Base-by-base conservation (phyloP, 352 stramenopile species). In the Phytophthora fragariaefolia region DNA sequence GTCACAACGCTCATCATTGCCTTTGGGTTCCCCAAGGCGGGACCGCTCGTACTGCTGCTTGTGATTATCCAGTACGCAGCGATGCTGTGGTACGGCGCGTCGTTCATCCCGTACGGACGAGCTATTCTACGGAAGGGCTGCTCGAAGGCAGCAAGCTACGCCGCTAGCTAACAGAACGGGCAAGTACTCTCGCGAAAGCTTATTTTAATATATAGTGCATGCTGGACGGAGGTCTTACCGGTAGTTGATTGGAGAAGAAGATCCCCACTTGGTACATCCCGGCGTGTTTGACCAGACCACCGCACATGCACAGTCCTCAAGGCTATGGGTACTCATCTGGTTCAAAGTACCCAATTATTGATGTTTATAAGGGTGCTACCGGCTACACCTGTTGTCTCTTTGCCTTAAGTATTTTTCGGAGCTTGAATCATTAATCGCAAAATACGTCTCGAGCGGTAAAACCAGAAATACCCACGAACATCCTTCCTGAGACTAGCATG, bases 21-120 rank as follows among this genome's bases (percentile, higher is more conserved):
- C 17, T 83, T 92, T 54, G 82, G 80, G 15, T 92, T 93, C 55
- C 80, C 84, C 6, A 81, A 81, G 57, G 83, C 85, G 4, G 84
- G 79, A 0, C 80, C 79, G 2, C 73, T 95, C 23, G 82, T 93
- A 27, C 68, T 95, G 55, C 40, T 93, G 8, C 59, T 93, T 18
- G 83, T 95, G 27, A 83, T 91, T 58, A 67, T 91, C 32, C 87
- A 95, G 60, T 95, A 95, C 61, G 65, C 56, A 15, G 85, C 87
- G 3, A 95, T 93, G 87, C 79, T 93, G 46, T 93, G 83, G 82
- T 95, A 93, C 70, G 85, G 85, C 43, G 85, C 83, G 43, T 93
- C 82, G 9, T 93, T 92, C 64, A 81, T 93, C 52, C 87, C 83
- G 23, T 95, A 93, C 72, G 87, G 85, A 26, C 80, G 87, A 38